Percentiles rank a stretch among this genome's conserved stretches.
These are phyloP conservation scores for Suhomyces wounanorum DNA, from an alignment of 1,139 yeast genomes.

Conservation along the genomic window DNA sequence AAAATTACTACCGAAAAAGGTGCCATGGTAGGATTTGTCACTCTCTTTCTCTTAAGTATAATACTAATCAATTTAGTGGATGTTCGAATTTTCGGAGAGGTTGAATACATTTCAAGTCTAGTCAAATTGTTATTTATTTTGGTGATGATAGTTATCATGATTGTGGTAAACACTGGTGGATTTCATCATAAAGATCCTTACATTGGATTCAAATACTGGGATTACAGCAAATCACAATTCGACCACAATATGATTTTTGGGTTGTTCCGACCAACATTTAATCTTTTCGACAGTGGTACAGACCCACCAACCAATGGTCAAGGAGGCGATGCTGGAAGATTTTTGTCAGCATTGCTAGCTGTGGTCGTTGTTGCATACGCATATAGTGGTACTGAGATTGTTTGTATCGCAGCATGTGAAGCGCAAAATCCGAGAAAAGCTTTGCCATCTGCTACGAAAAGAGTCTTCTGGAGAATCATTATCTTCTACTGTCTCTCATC, in stretches of 20 bases:
- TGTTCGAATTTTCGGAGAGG: slow-evolving; percentile 73
- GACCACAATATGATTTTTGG: slow-evolving; percentile 61
- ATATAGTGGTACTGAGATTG: slow-evolving; percentile 80
- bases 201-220: slow-evolving; percentile 73
- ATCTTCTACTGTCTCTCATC: slow-evolving; percentile 69
- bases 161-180: slow-evolving; percentile 56
- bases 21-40: slow-evolving; percentile 64
- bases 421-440: slow-evolving; percentile 80
- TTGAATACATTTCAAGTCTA: slow-evolving; percentile 65
- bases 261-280: slow-evolving; percentile 69
- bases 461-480: slow-evolving; percentile 72
- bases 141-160: slow-evolving; percentile 62
- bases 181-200: slow-evolving; percentile 43
- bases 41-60: slow-evolving; percentile 54
- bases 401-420: slow-evolving; percentile 84
- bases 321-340: slow-evolving; percentile 64
- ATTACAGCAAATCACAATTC: slow-evolving; percentile 48
- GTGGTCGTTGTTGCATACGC: slow-evolving; percentile 68
- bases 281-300: slow-evolving; percentile 54
- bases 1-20: slow-evolving; percentile 49
- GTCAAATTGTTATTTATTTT: slow-evolving; percentile 58
- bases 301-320: slow-evolving; percentile 50
- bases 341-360: slow-evolving; percentile 66
- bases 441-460: slow-evolving; percentile 73
- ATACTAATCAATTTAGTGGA: slow-evolving; percentile 60